Evolutionary conservation across 352 stramenopile genomes (phyloP), one percentile per base, ranked within the genome.

Genomic region (Phytophthora lateralis): DNA sequence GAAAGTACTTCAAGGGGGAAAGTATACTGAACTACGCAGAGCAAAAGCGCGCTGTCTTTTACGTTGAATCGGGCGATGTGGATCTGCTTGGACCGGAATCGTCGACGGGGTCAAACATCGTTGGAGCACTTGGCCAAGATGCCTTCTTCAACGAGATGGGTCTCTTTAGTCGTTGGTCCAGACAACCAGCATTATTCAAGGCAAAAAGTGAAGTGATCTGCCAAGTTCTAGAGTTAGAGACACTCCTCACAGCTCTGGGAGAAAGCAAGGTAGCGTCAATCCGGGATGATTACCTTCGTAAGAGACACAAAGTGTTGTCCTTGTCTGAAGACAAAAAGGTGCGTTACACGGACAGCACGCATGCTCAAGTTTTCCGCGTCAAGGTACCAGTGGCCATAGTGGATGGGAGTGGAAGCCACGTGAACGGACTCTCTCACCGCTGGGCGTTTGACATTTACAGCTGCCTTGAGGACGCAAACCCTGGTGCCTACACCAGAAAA

Each of bases 91-190:
- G 82, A 6, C 78, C 82, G 0, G 27, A 59, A 21, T 85, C 80
- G 3, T 78, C 80, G 0, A 70, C 69, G 6, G 80, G 80, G 7
- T 53, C 66, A 5, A 63, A 75, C 26, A 18, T 65, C 27, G 51
- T 82, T n/a, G 75, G 74, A 30, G 53, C 35, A 1, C 21, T 91
- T 6, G 29, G 26, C 5, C 49, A 59, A 0, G 49, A 56, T 6
- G 26, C 64, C 1, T 29, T 75, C 18, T 76, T 89, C 34, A 92
- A 92, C 32, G 79, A 92, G 34, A 60, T 85, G 56, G 73, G 72
- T 4, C 41, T 92, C 8, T 85, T 92, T 41, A 64, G 67, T 15
- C 55, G 34, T 11, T 90, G 76, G 76, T 54, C 75, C 1, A 60
- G 67, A 26, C 54, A 76, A 32, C 64, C 65, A 21, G 79, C 77